phyloP scores from a whole-genome alignment of 495 filamentous ascomycete species.

The Pseudomonodictys pantanalensis region DNA sequence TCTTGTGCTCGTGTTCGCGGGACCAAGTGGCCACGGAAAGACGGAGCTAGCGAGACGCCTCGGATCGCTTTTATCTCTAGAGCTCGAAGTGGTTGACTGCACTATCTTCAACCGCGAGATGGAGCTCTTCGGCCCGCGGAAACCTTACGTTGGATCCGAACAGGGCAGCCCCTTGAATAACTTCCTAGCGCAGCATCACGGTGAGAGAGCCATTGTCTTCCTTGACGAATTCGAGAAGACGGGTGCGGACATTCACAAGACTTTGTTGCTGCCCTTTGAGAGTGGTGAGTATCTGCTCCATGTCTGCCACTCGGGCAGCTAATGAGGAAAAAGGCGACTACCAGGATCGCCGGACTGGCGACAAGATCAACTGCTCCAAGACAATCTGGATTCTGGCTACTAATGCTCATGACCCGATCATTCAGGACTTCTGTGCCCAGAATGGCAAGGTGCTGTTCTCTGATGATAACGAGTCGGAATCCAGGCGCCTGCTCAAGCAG shows the following conservation, averaged over 20 bases:
- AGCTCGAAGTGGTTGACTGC: constrained; percentile 47
- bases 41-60: constrained; percentile 27
- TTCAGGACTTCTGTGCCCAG: constrained; percentile 24
- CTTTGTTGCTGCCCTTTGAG: constrained; percentile 18
- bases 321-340: constrained; percentile 39
- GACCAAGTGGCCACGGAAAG: constrained; percentile 22
- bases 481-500: not conserved
- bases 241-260: constrained; percentile 29
- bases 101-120: constrained; percentile 40
- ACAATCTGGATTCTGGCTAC: constrained; percentile 58
- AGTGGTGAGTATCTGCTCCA: constrained; percentile 11
- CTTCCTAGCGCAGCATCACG: constrained; percentile 48
- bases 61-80: constrained; percentile 40
- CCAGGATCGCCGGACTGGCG: constrained; percentile 46
- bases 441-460: not conserved
- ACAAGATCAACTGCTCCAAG: constrained; percentile 50
- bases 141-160: constrained; percentile 40
- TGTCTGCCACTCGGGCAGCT: not conserved
- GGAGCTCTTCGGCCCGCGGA: constrained; percentile 50
- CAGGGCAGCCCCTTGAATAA: constrained; percentile 52
- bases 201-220: constrained; percentile 49
- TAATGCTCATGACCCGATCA: constrained; percentile 47
- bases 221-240: constrained; percentile 62
- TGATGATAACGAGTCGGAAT: not conserved
- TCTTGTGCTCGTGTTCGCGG: constrained; percentile 26